A percentile compares a stretch with the other conserved stretches of the same genome.
phyloP scores from a whole-genome alignment of 1,284 basidiomycete genomes.

The Fomitopsis pinicola region DNA sequence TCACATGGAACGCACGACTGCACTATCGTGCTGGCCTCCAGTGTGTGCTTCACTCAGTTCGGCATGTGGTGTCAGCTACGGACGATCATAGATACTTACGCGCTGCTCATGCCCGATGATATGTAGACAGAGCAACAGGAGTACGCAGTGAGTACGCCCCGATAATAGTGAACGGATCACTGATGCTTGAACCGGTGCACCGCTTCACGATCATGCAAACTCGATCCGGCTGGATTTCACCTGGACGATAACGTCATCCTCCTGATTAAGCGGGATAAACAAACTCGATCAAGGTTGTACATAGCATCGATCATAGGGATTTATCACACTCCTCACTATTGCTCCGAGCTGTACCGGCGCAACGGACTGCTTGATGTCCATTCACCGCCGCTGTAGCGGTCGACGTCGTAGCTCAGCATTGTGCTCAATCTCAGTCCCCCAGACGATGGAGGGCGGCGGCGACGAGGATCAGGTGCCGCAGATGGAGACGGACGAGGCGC shows the following conservation, averaged over 20 bases:
- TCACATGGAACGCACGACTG: no score
- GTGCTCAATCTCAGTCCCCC: neutral
- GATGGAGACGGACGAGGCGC: neutral
- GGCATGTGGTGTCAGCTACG: no score
- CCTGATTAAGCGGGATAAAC: neutral
- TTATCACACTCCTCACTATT: neutral
- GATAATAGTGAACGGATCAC: no score
- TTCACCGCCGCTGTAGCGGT: neutral
- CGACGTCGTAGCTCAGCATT: neutral
- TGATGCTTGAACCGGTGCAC: no score
- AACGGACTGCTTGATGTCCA: neutral
- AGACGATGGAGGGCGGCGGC: neutral
- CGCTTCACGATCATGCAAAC: no score
- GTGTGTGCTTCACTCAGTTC: no score
- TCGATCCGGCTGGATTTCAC: no score
- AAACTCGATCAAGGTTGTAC: neutral
- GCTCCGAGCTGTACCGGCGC: neutral
- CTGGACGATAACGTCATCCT: neutral
- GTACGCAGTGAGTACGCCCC: no score
- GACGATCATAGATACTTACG: no score
- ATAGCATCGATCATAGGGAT: neutral
- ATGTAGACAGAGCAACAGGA: no score
- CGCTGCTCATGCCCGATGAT: no score
- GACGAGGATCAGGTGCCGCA: neutral
- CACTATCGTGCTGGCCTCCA: no score